Base-by-base conservation (phyloP, 768 basidiomycete species). In the Pleurotus sapidus region DNA sequence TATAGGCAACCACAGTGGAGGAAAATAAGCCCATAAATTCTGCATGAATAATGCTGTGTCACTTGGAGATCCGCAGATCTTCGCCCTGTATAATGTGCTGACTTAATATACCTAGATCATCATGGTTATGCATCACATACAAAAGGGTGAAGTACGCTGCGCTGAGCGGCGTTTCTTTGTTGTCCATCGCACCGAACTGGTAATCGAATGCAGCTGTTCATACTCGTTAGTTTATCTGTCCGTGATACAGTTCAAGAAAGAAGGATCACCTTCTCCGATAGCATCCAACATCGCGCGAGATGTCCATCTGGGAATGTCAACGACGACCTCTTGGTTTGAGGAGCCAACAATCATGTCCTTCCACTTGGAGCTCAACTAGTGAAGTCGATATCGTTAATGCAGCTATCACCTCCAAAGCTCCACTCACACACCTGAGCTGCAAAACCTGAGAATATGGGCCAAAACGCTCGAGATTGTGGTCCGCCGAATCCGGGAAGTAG, bases 401-500 rank as follows among this genome's bases (percentile, higher is more conserved):
- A 9, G n/a, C 46, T 63, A 60, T 37, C 56, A 57, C 15, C 58
- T 25, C 51, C 64, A 67, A 14, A 61, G 24, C 1, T 15, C 65
- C 68, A 68, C n/a, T 59, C 61, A 60, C 67, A 54, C 46, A 77
- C 78, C 67, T 80, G 75, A 30, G 77, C 67, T 39, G 73, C 68
- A 49, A 74, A 77, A 55, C 69, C 72, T 38, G 67, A 72, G 67
- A 84, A 84, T 46, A 83, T 69, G 23, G 74, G 68, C 6, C 83
- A 71, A 58, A 80, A 82, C 0, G 81, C 72, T 57, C 74, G 81
- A 27, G 76, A 73, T 59, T 84, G 80, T 0, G 76, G 75, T 7
- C 65, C 73, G 48, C 83, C 80, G 56, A 85, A 84, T 3, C 79
- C 83, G 1, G 81, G 83, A 45, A 80, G 70, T 72, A 84, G 77